Base-by-base conservation (phyloP, 192 early-diverging fungal genomes). In the Cetraspora pellucida region DNA sequence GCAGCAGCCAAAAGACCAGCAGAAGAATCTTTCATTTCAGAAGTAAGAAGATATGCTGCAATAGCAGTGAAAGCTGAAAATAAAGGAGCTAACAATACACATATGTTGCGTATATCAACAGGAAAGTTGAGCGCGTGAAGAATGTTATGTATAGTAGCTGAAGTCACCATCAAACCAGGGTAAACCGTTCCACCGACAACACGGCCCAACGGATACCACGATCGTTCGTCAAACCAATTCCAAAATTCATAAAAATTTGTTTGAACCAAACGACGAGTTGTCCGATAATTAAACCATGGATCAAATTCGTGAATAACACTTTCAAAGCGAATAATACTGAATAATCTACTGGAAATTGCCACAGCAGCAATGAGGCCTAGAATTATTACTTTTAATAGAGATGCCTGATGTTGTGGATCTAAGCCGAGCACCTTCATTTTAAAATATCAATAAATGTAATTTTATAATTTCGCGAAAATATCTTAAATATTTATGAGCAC, bases 251-350 rank as follows among this genome's bases (percentile, higher is more conserved):
- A 98, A 76, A 94, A 95, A 11, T 96, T 96, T 71, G 95, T 89
- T 77, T 95, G 88, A 28, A 97, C 97, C 9, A 99, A 87, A 79
- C 95, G 89, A 74, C 89, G 88, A 17, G 98, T 99, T 37, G 96
- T 93, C 79, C 98, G 91, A 85, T 97, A 98, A 87, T 98, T 99
- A 87, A 98, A 98, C 95, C 94, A 99, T 37, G 98, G 98, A 82
- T 99, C 98, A 81, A 99, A 99, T 82, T 99, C 98, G 88, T 99
- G 98, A 84, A 99, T 99, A 71, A 99, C 93, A 74, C 92, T 94
- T 83, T 99, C 98, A 81, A 96, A 99, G 25, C 97, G 93, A 72
- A 99, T 89, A 66, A 99, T 95, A 77, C 96, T 97, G 84, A 99
- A 99, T 61, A 99, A 87, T 69, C 97, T 94, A 74, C 93, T 92